Base-by-base conservation (phyloP, 805 yeast species). In the Zygotorulaspora florentina region DNA sequence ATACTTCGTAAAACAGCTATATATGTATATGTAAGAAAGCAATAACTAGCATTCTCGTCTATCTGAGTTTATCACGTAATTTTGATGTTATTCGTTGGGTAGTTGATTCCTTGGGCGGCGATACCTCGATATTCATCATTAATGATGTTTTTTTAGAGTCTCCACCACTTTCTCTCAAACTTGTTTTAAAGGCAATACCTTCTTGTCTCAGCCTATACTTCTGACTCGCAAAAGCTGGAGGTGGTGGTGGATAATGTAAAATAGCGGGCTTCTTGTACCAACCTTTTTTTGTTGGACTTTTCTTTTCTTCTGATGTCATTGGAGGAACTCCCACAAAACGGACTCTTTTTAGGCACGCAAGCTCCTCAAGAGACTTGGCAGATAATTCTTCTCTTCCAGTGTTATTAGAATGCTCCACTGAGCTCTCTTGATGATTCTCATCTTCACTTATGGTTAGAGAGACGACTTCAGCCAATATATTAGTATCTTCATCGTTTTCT, bases 261-360 rank as follows among this genome's bases (percentile, higher is more conserved):
- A 62, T 61, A 5, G 65, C 61, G 0, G 70, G 70, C 28, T 66
- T 66, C 41, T 61, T 63, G 45, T 64, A 65, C 70, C 70, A 66
- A 1, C 70, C 69, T 38, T 56, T 56, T 39, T 57, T 63, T 23
- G 59, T 64, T 2, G 70, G 69, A 30, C 44, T 50, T 2, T 59
- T 57, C 13, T 63, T 55, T 42, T 65, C 69, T 13, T 57, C 54
- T 1, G 48, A 53, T 1, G 58, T 47, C 58, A 64, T 57, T 7
- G 70, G 68, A 3, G 69, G 66, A 0, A 66, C 70, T 10, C 69
- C 69, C 3, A 53, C 45, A 46, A 66, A 66, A 25, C 69, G 56
- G 3, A 66, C 70, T 38, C 57, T 65, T 49, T 64, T 64, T 3
- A 49, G 42, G 3, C 44, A 43, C 3, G 30, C 34, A 10, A 20